Evolutionary conservation across 176 grass and related monocot genomes (phyloP), one percentile per base, ranked within the genome.

Genomic region (Rhynchospora breviuscula): DNA sequence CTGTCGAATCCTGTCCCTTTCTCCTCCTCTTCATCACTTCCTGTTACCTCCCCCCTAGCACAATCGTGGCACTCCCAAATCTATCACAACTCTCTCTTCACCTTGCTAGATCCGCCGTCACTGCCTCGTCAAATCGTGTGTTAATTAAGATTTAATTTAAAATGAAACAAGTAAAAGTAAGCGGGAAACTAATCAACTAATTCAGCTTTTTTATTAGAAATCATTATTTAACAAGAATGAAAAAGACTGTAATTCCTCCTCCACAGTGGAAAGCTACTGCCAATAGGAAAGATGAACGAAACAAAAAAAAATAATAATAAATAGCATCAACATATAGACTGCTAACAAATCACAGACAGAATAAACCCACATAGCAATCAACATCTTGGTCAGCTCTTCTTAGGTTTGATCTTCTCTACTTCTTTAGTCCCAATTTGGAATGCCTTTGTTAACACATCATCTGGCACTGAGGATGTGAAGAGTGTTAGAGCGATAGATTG

Each of bases 371-470:
- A 25, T 67, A 22, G 29, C 21, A 53, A 15, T 82, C 31, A 47
- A 9, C 19, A 33, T 67, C 35, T 40, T 5, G 4, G 35, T 40
- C 60, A 82, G 31, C 19, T 82, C 45, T 82, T 82, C 43, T 82
- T 82, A 46, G 80, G 80, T 67, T 8, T 82, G 44, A 82, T 82
- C 80, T 82, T 82, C 59, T 82, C 44, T 26, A 82, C 80, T 48
- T 82, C 80, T 82, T 82, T 82, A 49, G 80, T 82, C 62, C 80
- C 80, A 49, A 65, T 82, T 82, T 82, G 59, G 61, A 82, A 82
- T 49, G 80, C 44, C 59, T 67, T 62, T 26, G 80, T 82, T 14
- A 82, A 26, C 21, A 82, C 80, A 63, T 82, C 10, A 43, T 82
- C 8, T 18, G 80, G 80, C n/a, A 82, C 62, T 10, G 61, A 53